Percentiles rank a stretch among this genome's conserved stretches.
phyloP scores from a whole-genome alignment of 768 basidiomycete genomes.

The Leccinum subtestaceum region DNA sequence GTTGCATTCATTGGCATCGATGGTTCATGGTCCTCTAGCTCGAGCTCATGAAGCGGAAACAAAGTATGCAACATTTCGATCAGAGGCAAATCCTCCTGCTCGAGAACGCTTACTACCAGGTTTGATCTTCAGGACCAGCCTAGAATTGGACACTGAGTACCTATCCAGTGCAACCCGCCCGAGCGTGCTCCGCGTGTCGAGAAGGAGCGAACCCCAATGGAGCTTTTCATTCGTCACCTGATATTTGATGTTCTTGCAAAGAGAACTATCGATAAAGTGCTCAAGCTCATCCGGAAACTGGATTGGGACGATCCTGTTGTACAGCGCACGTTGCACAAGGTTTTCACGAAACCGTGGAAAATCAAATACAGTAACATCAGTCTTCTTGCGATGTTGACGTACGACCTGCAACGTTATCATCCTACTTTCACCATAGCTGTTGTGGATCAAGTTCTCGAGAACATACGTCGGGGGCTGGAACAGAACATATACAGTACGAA shows the following conservation, averaged over 20 bases:
- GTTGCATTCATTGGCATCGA: neutral
- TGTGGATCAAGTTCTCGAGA: slow-evolving; percentile 93
- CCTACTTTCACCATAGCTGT: slow-evolving; percentile 84
- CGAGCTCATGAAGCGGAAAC: slow-evolving; percentile 93
- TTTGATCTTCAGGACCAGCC: slow-evolving; percentile 26
- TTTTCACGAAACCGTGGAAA: slow-evolving; percentile 99
- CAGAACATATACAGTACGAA: slow-evolving; percentile 94
- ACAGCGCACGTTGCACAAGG: slow-evolving; percentile 68
- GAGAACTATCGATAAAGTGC: slow-evolving; percentile 93
- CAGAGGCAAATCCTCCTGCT: slow-evolving; percentile 84
- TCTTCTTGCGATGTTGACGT: slow-evolving; percentile 89
- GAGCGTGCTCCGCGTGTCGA: slow-evolving; percentile 84
- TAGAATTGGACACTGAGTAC: slow-evolving; percentile 11
- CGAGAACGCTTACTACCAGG: slow-evolving; percentile 98
- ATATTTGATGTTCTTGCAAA: slow-evolving; percentile 90
- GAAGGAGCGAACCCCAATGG: slow-evolving; percentile 81
- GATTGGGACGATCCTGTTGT: slow-evolving; percentile 85
- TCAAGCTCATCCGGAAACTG: slow-evolving; percentile 88
- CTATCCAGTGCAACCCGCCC: slow-evolving; percentile 86
- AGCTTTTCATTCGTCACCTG: slow-evolving; percentile 94
- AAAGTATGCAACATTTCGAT: slow-evolving; percentile 90
- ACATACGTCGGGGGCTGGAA: slow-evolving; percentile 86
- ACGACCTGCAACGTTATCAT: slow-evolving; percentile 91
- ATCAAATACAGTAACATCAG: slow-evolving; percentile 89
- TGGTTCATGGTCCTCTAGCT: slow-evolving; percentile 50